phyloP scores from a whole-genome alignment of 177 flowering plant genomes.

The Vitis hybrid region DNA sequence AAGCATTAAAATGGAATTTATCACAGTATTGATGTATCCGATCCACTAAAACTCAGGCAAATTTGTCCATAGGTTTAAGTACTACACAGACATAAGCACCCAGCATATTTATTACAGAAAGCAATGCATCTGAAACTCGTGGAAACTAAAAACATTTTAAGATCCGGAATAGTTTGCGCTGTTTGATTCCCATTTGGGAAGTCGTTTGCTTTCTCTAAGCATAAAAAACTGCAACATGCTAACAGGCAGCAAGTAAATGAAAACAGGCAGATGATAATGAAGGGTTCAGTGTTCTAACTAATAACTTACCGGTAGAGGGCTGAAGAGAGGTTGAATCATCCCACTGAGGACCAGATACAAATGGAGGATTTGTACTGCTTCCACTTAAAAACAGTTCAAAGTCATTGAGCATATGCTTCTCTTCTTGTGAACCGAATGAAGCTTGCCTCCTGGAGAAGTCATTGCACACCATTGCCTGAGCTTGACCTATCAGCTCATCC shows the following conservation, averaged over 20 bases:
- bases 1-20: not conserved
- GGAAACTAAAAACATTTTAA: not conserved
- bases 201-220: no score
- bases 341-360: conserved; percentile 14
- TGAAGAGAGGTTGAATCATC: conserved; percentile 24
- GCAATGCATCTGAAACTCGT: not conserved
- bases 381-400: conserved; percentile 1
- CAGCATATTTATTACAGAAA: not conserved
- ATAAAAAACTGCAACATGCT: no score
- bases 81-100: not conserved
- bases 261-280: not conserved
- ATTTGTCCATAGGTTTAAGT: not conserved
- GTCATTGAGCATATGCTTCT: conserved; percentile 22
- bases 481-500: conserved; percentile 53
- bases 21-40: not conserved
- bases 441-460: conserved; percentile 11
- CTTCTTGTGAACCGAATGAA: conserved; percentile 6
- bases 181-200: no score
- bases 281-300: not conserved
- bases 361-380: no score
- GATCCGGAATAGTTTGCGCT: no score
- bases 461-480: conserved; percentile 28
- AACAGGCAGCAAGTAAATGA: no score
- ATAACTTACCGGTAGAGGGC: conserved; percentile 19
- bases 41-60: not conserved